These are phyloP conservation scores for Chlorella variabilis DNA, from an alignment of 163 green algal genomes.

Conservation along the genomic window DNA sequence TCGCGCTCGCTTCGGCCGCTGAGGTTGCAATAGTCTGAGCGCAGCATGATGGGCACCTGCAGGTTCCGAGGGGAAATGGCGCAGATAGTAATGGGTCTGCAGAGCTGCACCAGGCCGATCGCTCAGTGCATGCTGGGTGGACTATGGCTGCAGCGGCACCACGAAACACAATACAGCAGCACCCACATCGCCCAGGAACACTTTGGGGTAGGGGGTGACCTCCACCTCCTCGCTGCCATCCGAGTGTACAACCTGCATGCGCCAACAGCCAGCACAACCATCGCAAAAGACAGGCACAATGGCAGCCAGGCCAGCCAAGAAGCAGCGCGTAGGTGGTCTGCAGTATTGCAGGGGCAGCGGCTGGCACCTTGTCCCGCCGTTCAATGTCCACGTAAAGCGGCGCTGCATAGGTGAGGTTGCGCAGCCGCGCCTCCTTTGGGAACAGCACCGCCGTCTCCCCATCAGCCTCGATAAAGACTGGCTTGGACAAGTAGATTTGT, in stretches of 20 bases:
- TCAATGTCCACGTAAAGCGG: constrained; percentile 95
- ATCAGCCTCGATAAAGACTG: constrained; percentile 92
- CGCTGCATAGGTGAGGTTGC: constrained; percentile 97
- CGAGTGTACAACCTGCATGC: background rate
- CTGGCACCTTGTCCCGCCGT: constrained; percentile 67
- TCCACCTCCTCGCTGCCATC: constrained; percentile 57
- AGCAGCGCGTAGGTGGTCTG: too few relatives aligned
- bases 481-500: constrained; percentile 96
- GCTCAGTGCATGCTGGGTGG: too few relatives aligned
- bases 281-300: too few relatives aligned
- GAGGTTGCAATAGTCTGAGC: constrained; percentile 92
- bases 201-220: constrained; percentile 74
- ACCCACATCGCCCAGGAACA: constrained; percentile 88
- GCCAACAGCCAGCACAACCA: background rate
- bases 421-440: constrained; percentile 93
- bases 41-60: constrained; percentile 98
- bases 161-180: too few relatives aligned
- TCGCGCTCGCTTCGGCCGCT: constrained; percentile 78
- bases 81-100: background rate
- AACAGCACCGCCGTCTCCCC: constrained; percentile 92
- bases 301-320: too few relatives aligned
- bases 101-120: background rate
- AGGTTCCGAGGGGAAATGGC: background rate
- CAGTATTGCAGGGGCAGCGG: too few relatives aligned
- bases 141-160: too few relatives aligned